A percentile compares a stretch with the other conserved stretches of the same genome.
Conservation (phyloP, 306 rosid species). For the Lathyrus aphaca region DNA sequence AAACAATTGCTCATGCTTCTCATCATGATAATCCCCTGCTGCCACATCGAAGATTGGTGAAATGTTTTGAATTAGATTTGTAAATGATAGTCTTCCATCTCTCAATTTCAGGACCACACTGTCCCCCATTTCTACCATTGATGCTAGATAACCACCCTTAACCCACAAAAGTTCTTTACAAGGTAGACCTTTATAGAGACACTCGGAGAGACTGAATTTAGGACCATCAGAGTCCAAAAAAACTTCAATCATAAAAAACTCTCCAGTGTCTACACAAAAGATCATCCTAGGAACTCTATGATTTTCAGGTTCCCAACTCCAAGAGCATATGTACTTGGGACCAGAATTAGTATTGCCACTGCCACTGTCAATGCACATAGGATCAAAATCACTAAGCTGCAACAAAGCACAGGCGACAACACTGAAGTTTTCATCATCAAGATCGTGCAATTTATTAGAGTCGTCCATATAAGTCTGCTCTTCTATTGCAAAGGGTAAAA, state of each 20-base stretch:
- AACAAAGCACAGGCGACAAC: conserved; percentile 93
- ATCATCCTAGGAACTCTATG: conserved; percentile 64
- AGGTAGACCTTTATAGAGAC: conserved; percentile 79
- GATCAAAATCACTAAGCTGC: conserved; percentile 84
- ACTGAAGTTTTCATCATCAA: conserved; percentile 83
- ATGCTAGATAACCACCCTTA: conserved; percentile 82
- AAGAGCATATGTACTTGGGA: conserved; percentile 71
- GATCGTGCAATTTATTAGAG: conserved; percentile 73
- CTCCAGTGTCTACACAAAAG: conserved; percentile 80
- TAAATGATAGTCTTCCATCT: conserved; percentile 63
- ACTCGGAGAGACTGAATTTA: conserved; percentile 76
- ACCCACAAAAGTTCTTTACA: conserved; percentile 88
- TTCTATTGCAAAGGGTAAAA: conserved; percentile 63
- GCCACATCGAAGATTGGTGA: conserved; percentile 87
- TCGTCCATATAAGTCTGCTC: conserved; percentile 77
- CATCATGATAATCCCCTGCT: conserved; percentile 82
- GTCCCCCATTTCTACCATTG: conserved; percentile 91
- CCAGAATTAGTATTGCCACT: conserved; percentile 52
- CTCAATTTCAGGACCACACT: conserved; percentile 83
- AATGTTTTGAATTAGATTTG: conserved; percentile 82
- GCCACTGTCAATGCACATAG: conserved; percentile 91
- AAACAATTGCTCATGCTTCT: conserved; percentile 87
- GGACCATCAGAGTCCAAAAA: conserved; percentile 57
- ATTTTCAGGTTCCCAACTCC: conserved; percentile 92
- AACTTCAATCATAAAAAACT: conserved; percentile 79